phyloP scores from a whole-genome alignment of 805 yeast genomes.

The Starmerella stigmatis region DNA sequence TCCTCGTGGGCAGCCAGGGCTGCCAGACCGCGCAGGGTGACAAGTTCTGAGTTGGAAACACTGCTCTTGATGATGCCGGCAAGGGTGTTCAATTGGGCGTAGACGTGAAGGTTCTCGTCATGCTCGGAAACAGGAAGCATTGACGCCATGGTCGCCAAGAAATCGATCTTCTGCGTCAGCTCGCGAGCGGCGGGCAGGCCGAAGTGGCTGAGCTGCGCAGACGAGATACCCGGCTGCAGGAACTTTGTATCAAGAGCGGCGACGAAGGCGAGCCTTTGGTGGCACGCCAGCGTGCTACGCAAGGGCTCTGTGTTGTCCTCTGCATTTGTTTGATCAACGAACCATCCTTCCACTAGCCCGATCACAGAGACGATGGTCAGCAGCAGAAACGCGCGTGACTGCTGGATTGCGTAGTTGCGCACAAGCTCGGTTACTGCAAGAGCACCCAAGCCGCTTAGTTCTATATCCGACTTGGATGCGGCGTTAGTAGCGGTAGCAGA shows the following conservation, averaged over 20 bases:
- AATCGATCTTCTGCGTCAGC: background rate
- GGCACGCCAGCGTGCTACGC: slow-evolving; percentile 9
- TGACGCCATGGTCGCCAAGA: background rate
- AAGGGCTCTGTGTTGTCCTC: slow-evolving; percentile 1
- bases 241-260: slow-evolving; percentile 5
- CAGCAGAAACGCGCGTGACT: slow-evolving; percentile 10
- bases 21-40: slow-evolving; percentile 10
- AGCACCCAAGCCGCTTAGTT: slow-evolving; percentile 16
- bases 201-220: slow-evolving; percentile 7
- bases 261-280: slow-evolving; percentile 10
- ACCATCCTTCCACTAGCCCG: slow-evolving; percentile 23
- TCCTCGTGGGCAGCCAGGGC: slow-evolving; percentile 9
- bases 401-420: slow-evolving; percentile 9
- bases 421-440: slow-evolving; percentile 18
- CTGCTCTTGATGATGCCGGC: background rate
- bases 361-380: slow-evolving; percentile 12
- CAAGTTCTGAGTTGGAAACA: slow-evolving; percentile 2
- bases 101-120: background rate
- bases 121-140: slow-evolving; percentile 4
- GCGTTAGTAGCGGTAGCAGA: background rate
- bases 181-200: slow-evolving; percentile 11
- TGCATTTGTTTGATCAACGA: too few relatives aligned
- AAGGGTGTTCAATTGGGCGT: background rate
- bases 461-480: background rate
- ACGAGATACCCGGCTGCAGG: background rate